Percentiles rank a stretch among this genome's conserved stretches.
phyloP scores from a whole-genome alignment of 2,329 filamentous ascomycete genomes.

The Ceratocystis lukuohia region DNA sequence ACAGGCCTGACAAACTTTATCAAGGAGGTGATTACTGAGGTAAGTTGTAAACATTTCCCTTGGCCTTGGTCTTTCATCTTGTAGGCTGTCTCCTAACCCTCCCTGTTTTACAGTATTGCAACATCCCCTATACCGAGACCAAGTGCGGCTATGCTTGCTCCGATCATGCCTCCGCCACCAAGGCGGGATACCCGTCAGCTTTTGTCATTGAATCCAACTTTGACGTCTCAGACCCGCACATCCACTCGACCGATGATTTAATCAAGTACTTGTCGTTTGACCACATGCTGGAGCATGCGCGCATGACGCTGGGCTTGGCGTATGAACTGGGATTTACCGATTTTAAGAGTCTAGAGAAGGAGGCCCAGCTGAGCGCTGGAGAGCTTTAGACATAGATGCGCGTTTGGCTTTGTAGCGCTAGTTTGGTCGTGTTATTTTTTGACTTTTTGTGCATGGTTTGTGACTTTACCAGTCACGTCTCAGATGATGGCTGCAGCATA shows the following conservation, averaged over 20 bases:
- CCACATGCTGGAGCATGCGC: constrained; percentile 52
- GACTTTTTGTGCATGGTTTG: not conserved
- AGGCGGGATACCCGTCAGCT: constrained; percentile 51
- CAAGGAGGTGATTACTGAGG: constrained; percentile 67
- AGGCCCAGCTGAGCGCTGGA: constrained; percentile 20
- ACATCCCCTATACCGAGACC: constrained; percentile 73
- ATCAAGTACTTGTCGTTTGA: constrained; percentile 55
- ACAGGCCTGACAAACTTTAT: constrained; percentile 73
- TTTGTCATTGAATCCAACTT: constrained; percentile 52
- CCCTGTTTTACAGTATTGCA: constrained; percentile 49
- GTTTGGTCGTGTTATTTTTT: constrained; percentile 2
- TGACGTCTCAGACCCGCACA: constrained; percentile 50
- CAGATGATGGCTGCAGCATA: too few relatives aligned
- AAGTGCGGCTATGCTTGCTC: constrained; percentile 80
- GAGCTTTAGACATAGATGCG: constrained; percentile 24
- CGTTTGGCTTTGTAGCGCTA: not conserved
- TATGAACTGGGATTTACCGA: constrained; percentile 51
- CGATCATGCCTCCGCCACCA: constrained; percentile 56
- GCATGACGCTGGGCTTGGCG: constrained; percentile 34
- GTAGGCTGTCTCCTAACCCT: not conserved
- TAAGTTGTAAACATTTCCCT: constrained; percentile 25
- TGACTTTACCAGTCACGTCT: not conserved
- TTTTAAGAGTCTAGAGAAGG: constrained; percentile 33
- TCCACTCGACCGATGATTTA: constrained; percentile 60
- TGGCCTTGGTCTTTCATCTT: not conserved